Conservation (phyloP, 441 rosid species). For the Pelargonium australe region DNA sequence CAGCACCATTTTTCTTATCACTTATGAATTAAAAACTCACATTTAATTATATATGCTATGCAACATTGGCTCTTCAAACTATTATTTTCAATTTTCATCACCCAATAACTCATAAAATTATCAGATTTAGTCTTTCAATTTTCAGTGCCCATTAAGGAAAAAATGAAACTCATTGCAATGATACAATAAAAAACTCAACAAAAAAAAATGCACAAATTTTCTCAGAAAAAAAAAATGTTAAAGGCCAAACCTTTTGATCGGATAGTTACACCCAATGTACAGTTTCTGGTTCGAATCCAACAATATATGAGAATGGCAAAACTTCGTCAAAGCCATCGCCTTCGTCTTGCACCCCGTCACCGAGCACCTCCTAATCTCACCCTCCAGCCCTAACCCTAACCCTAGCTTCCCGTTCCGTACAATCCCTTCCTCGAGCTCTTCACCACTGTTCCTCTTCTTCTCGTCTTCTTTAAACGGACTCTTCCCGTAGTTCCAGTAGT, state of each 20-base stretch:
- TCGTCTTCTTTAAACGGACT: constrained; percentile 37
- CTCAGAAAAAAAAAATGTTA: neutral
- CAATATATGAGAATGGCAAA: constrained; percentile 36
- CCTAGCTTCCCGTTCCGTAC: constrained; percentile 6
- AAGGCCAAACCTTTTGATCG: constrained; percentile 35
- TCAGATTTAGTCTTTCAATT: too few species aligned
- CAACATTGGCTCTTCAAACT: too few species aligned
- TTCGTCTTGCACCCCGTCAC: constrained; percentile 29
- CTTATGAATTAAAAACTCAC: too few species aligned
- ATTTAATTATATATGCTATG: too few species aligned
- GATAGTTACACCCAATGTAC: constrained; percentile 32
- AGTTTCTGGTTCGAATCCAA: constrained; percentile 40
- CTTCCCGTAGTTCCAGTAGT: constrained; percentile 37
- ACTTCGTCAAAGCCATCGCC: constrained; percentile 38
- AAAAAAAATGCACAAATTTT: neutral
- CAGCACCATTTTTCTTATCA: too few species aligned
- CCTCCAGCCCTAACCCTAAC: constrained; percentile 13
- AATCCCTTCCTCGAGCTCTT: constrained; percentile 8
- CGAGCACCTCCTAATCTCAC: constrained; percentile 24
- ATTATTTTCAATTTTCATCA: too few species aligned
- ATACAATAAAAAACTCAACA: neutral
- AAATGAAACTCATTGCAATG: neutral
- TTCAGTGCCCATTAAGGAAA: neutral
- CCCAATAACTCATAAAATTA: too few species aligned
- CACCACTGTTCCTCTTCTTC: neutral